Evolutionary conservation across 345 rosid species (phyloP).

Genomic region (Brassica juncea): DNA sequence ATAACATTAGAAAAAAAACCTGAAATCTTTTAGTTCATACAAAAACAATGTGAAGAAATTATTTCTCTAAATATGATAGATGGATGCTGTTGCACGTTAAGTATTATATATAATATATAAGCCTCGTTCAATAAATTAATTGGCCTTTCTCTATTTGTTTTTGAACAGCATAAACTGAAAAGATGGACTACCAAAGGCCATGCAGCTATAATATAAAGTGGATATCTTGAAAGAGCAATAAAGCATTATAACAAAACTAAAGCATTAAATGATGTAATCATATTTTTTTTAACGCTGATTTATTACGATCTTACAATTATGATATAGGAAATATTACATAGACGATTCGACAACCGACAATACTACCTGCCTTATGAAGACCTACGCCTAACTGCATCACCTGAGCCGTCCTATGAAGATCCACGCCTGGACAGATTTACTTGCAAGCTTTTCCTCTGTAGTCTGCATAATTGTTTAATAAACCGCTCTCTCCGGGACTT

Average conservation of each 20-base stretch:
- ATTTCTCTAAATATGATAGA: not conserved
- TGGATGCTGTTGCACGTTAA: not conserved
- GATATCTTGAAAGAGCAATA: not conserved
- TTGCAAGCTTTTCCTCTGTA: too few relatives aligned
- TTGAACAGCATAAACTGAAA: constrained; percentile 38
- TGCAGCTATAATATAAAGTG: constrained; percentile 23
- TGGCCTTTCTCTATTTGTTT: not conserved
- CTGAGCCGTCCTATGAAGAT: too few relatives aligned
- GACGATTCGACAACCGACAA: too few relatives aligned
- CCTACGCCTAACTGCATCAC: too few relatives aligned
- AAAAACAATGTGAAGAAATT: not conserved
- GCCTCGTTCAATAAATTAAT: not conserved
- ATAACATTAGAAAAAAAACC: not conserved
- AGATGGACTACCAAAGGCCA: not conserved
- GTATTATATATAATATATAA: not conserved
- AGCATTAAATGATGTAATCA: not conserved
- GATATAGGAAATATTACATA: too few relatives aligned
- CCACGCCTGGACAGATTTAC: too few relatives aligned
- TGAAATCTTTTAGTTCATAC: not conserved
- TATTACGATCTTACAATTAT: too few relatives aligned
- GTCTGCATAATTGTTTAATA: too few relatives aligned
- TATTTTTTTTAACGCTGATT: too few relatives aligned
- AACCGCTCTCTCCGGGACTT: too few relatives aligned
- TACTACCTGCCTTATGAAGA: too few relatives aligned
- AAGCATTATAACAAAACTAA: not conserved